phyloP scores from a whole-genome alignment of 305 asterid genomes.

The Rubia occidens region DNA sequence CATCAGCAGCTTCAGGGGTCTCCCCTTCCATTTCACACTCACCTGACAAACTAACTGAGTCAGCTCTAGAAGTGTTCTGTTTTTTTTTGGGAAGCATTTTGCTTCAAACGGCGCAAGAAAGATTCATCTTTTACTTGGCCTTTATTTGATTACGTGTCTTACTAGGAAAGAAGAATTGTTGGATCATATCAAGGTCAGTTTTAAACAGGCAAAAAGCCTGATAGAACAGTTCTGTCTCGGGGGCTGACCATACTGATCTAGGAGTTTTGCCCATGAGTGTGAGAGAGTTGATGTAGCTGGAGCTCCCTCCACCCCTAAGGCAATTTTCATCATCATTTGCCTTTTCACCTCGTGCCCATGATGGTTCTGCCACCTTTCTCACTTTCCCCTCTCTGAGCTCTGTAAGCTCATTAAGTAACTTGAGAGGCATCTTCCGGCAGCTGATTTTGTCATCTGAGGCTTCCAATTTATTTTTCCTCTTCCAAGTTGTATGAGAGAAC shows the following conservation, averaged over 20 bases:
- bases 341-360: conserved; percentile 29
- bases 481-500: conserved; percentile 65
- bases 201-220: conserved; percentile 83
- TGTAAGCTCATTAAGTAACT: conserved; percentile 65
- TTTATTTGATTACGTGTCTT: conserved; percentile 60
- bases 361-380: conserved; percentile 42
- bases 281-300: conserved; percentile 59
- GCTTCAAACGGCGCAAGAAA: conserved; percentile 37
- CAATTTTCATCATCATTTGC: conserved; percentile 29
- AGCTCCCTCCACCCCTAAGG: conserved; percentile 32
- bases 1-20: conserved; percentile 27
- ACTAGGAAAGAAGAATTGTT: conserved; percentile 61
- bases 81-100: conserved; percentile 52
- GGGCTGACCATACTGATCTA: conserved; percentile 60
- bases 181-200: conserved; percentile 79
- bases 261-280: conserved; percentile 67
- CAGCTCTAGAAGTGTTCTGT: conserved; percentile 32
- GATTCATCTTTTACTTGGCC: conserved; percentile 58
- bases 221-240: conserved; percentile 78
- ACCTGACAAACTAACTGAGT: conserved; percentile 34
- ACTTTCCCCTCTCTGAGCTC: conserved; percentile 56
- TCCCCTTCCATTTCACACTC: conserved; percentile 38
- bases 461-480: conserved; percentile 44
- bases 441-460: conserved; percentile 75
- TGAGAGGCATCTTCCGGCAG: conserved; percentile 45